Conservation (phyloP, 2,329 filamentous ascomycete genomes). For the Cercospora citrullina region DNA sequence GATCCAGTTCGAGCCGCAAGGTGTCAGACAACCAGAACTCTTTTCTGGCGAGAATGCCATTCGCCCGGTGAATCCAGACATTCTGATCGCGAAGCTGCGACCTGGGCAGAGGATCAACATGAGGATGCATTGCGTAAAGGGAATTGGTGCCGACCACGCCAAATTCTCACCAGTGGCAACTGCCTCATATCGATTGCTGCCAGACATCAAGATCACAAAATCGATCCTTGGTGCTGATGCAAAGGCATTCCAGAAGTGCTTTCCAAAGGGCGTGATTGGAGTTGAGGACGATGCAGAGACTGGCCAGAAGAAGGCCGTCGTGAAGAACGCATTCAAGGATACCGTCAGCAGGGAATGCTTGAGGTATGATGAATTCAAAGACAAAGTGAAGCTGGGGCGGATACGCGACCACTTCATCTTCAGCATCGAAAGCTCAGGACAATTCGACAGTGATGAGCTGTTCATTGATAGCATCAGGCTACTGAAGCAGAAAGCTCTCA, state of each 20-base stretch:
- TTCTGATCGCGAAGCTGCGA: slow-evolving; percentile 89
- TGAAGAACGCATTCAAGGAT: slow-evolving; percentile 85
- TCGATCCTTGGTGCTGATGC: slow-evolving; percentile 88
- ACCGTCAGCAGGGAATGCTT: slow-evolving; percentile 92
- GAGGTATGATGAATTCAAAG: slow-evolving; percentile 88
- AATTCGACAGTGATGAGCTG: slow-evolving; percentile 90
- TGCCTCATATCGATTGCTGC: slow-evolving; percentile 86
- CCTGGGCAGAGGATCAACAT: slow-evolving; percentile 85
- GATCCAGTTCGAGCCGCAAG: slow-evolving; percentile 73
- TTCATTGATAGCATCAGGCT: slow-evolving; percentile 87
- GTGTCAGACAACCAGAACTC: slow-evolving; percentile 64
- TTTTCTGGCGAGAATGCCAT: slow-evolving; percentile 67
- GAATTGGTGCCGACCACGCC: slow-evolving; percentile 88
- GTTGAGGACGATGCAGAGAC: slow-evolving; percentile 68
- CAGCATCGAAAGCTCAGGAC: slow-evolving; percentile 88
- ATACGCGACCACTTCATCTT: slow-evolving; percentile 97
- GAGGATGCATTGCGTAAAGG: slow-evolving; percentile 91
- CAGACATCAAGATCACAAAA: slow-evolving; percentile 76
- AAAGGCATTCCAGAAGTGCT: slow-evolving; percentile 85
- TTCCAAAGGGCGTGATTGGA: slow-evolving; percentile 82
- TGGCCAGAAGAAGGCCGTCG: slow-evolving; percentile 84
- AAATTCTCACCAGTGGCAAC: slow-evolving; percentile 98
- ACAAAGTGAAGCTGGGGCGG: slow-evolving; percentile 90
- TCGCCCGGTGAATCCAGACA: slow-evolving; percentile 80
- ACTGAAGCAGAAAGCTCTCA: slow-evolving; percentile 79